Base-by-base conservation (phyloP, 2,329 filamentous ascomycete genomes). In the Claviceps capensis region DNA sequence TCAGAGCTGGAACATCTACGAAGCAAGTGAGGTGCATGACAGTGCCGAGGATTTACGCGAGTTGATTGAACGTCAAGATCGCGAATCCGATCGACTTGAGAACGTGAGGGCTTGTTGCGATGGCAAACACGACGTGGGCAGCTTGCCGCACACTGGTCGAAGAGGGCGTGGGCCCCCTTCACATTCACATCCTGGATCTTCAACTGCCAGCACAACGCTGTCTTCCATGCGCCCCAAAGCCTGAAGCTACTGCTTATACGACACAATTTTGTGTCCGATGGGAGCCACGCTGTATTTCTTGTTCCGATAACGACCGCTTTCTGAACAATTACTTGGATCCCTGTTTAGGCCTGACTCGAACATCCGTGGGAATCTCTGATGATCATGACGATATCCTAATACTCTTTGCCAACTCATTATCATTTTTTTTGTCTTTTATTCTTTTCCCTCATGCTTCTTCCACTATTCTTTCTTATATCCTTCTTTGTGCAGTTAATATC, bases 21-120 rank as follows among this genome's bases (percentile, higher is more conserved):
- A 82, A 60, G 76, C 78, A 22, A 77, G 74, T 55, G 76, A 81
- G 60, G 79, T 81, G 16, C 81, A 84, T 57, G 86, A 91, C 63
- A 88, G 84, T 61, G 86, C 86, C 3, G 88, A 95, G 66, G 88
- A 96, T 63, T 66, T 95, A 53, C 76, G 88, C 52, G 78, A 83
- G 57, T 82, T 90, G 57, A 87, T 91, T 60, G 86, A 91, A 68
- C 76, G 79, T 56, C 83, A 89, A 63, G 85, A 91, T 61, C 74
- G 81, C 51, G 86, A 90, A 58, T 75, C 83, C 26, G 86, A 90
- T 63, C 78, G 83, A 56, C 75, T 97, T 61, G 91, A 97, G 74
- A 96, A 98, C 66, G 93, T 98, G 57, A 78, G 93, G 64, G 90
- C 91, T 54, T 98, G 93, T 72, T 98, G 93, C 69, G 93, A 97